A percentile compares a stretch with the other conserved stretches of the same genome.
These are phyloP conservation scores for Ganoderma sp. DNA, from an alignment of 1,284 basidiomycete species.

Conservation along the genomic window DNA sequence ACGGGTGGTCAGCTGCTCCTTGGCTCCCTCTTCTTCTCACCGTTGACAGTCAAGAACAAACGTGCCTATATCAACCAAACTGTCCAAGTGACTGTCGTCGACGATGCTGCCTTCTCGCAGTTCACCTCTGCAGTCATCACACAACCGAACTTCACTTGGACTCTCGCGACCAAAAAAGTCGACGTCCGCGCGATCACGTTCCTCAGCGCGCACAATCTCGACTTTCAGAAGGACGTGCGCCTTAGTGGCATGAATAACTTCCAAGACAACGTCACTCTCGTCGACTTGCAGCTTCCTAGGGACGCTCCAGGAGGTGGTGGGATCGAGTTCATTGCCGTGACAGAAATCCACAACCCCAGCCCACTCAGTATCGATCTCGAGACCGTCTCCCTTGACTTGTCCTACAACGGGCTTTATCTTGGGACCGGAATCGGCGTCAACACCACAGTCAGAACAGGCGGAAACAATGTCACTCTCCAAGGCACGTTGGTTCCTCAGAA, in stretches of 20 bases:
- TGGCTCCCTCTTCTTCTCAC: slow-evolving; percentile 55
- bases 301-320: slow-evolving; percentile 75
- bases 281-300: slow-evolving; percentile 74
- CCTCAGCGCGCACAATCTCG: slow-evolving; percentile 64
- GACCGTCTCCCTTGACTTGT: slow-evolving; percentile 67
- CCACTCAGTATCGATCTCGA: slow-evolving; percentile 77
- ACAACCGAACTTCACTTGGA: slow-evolving; percentile 74
- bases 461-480: slow-evolving; percentile 65
- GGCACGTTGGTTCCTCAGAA: slow-evolving; percentile 67
- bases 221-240: slow-evolving; percentile 63
- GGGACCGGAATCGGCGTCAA: slow-evolving; percentile 62
- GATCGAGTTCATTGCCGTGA: slow-evolving; percentile 68
- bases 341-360: slow-evolving; percentile 67
- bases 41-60: slow-evolving; percentile 54
- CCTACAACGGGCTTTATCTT: slow-evolving; percentile 64
- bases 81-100: slow-evolving; percentile 57
- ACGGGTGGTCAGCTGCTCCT: slow-evolving; percentile 47
- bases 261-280: slow-evolving; percentile 59
- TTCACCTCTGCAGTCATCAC: slow-evolving; percentile 71
- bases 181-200: slow-evolving; percentile 74
- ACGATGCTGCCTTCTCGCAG: slow-evolving; percentile 59
- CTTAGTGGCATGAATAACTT: slow-evolving; percentile 73
- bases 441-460: slow-evolving; percentile 57
- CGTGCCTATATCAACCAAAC: slow-evolving; percentile 64
- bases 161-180: slow-evolving; percentile 61